Conservation (phyloP, 768 basidiomycete genomes). For the Hericium coralloides region DNA sequence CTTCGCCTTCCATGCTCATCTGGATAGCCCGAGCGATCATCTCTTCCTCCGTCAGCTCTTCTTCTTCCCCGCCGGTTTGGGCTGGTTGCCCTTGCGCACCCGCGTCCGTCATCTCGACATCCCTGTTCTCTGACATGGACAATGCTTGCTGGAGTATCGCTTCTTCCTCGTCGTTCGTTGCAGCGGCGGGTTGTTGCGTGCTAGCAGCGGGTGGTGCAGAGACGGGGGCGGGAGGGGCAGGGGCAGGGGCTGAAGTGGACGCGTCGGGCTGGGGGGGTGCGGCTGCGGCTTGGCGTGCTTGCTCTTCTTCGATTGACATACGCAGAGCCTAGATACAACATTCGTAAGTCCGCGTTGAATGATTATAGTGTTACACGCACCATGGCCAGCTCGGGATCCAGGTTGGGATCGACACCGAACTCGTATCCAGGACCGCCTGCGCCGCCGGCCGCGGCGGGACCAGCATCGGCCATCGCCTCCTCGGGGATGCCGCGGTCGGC, state of each 20-base stretch:
- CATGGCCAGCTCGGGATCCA: conserved; percentile 97
- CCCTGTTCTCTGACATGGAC: conserved; percentile 55
- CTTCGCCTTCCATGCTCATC: conserved; percentile 80
- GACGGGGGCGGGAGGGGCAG: conserved; percentile 25
- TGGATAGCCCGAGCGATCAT: conserved; percentile 86
- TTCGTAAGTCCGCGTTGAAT: not conserved
- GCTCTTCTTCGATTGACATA: conserved; percentile 95
- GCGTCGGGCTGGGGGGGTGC: conserved; percentile 23
- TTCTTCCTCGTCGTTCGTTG: conserved; percentile 67
- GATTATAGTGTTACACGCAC: conserved; percentile 31
- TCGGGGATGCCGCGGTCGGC: conserved; percentile 70
- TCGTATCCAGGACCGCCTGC: conserved; percentile 52
- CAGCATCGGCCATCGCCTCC: conserved; percentile 42
- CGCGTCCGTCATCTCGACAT: conserved; percentile 30
- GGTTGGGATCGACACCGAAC: conserved; percentile 88
- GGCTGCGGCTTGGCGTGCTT: conserved; percentile 58
- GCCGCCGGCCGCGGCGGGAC: conserved; percentile 36
- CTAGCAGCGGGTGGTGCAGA: conserved; percentile 23
- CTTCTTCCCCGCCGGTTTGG: conserved; percentile 48
- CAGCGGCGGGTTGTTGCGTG: conserved; percentile 22
- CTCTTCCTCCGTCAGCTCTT: conserved; percentile 74
- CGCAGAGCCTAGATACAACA: conserved; percentile 64
- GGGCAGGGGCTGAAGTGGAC: conserved; percentile 23
- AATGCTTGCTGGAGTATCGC: conserved; percentile 69
- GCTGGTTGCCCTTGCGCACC: conserved; percentile 20